Evolutionary conservation across 2,329 filamentous ascomycete species (phyloP), one percentile per base, ranked within the genome.

Genomic region (Metarhizium humberi): DNA sequence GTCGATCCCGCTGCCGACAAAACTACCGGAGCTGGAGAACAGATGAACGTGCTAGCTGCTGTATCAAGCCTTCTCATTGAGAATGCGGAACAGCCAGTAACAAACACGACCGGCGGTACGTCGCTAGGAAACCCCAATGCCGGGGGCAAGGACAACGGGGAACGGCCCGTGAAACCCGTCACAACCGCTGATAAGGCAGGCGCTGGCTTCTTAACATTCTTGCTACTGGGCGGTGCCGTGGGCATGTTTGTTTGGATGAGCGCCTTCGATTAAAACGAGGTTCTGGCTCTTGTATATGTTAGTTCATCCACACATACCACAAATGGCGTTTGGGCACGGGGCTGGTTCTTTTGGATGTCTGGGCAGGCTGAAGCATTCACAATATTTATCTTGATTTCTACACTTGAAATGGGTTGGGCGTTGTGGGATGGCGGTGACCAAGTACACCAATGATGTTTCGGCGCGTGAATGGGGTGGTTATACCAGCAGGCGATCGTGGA

Each of bases 1-100:
- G 65, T 75, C 1, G 73, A 74, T 34, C 76, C 73, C 38, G 73
- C 76, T 11, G 61, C 68, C 46, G 80, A 84, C 59, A 76, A 79
- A 54, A 82, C 80, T 4, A 74, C 72, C 29, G 79, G 81, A 16
- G 78, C 81, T 8, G 80, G 82, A 10, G 79, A 85, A 63, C 73
- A 78, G 62, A 81, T 85, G 73, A 79, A 76, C 42, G 81, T 79
- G 0, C 66, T 84, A 6, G 76, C 76, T 6, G 75, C 81, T 3
- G 75, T 86, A 13, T 76, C 76, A 13, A 74, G 73, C 3, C 70
- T 77, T 6, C 62, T 83, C 16, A 72, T 81, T 13, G 63, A 69
- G 6, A 64, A 73, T 8, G 72, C 69, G 1, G 65, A 62, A 2
- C 65, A 65, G 0, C 74, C 78, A 0, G 72, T 76, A 1, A 79